A percentile compares a stretch with the other conserved stretches of the same genome.
These are phyloP conservation scores for Epichloe hybrida DNA, from an alignment of 2,329 filamentous ascomycete genomes.

Conservation along the genomic window DNA sequence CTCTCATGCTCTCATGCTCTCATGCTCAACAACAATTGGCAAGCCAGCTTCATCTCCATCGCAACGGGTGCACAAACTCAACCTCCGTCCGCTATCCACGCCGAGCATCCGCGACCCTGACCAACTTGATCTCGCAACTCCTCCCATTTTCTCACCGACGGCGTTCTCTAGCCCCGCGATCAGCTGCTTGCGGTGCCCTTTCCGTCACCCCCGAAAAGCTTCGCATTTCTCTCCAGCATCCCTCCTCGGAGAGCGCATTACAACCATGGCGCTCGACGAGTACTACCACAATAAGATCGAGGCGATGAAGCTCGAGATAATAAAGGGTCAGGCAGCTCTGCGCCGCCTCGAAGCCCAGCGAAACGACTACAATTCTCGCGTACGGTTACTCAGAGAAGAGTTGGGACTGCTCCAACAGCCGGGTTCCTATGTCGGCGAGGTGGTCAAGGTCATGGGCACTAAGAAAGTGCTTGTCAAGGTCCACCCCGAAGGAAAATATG, in stretches of 20 bases:
- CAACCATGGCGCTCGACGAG: constrained; percentile 90
- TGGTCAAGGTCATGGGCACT: constrained; percentile 99
- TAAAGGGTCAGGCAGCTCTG: constrained; percentile 92
- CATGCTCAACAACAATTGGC: background rate
- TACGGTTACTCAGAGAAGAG: constrained; percentile 88
- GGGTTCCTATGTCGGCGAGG: constrained; percentile 94
- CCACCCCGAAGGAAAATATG: constrained; percentile 98
- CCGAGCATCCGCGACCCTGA: background rate
- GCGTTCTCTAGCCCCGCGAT: background rate
- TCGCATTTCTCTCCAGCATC: background rate
- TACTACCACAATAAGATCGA: constrained; percentile 99
- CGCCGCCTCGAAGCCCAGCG: constrained; percentile 92
- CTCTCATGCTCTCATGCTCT: too few relatives aligned
- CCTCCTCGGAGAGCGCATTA: background rate
- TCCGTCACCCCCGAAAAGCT: too few relatives aligned
- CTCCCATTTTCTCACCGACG: background rate
- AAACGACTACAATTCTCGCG: constrained; percentile 98
- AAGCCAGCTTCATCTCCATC: constrained; percentile 8
- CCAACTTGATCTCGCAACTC: background rate
- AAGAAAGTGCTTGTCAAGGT: constrained; percentile 99
- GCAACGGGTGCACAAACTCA: background rate
- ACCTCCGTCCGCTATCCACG: constrained; percentile 1
- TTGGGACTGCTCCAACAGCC: constrained; percentile 91
- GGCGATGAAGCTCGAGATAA: constrained; percentile 99
- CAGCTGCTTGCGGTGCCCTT: background rate